These are phyloP conservation scores for Candida montana DNA, from an alignment of 805 yeast species.

Conservation along the genomic window DNA sequence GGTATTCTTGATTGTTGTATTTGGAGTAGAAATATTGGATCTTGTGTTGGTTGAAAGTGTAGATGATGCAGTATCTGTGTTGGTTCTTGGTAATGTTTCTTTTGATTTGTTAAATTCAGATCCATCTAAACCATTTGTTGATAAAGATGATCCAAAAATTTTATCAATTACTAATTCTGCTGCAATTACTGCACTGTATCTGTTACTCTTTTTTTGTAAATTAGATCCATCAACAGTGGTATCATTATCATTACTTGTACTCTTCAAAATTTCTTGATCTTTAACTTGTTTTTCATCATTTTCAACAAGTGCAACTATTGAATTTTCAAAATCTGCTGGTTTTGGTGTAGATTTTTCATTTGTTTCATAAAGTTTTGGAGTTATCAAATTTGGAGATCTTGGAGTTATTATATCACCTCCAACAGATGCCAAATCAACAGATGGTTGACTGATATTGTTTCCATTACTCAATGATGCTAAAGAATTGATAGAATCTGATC, in stretches of 20 bases:
- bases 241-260: not conserved
- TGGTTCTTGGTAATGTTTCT: constrained; percentile 4
- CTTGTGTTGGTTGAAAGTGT: constrained; percentile 5
- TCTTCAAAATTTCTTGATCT: not conserved
- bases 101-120: not conserved
- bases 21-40: constrained; percentile 7
- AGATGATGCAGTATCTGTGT: constrained; percentile 10
- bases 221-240: not conserved
- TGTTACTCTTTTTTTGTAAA: constrained; percentile 16
- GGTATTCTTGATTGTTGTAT: constrained; percentile 13
- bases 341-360: constrained; percentile 2
- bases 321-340: constrained; percentile 6
- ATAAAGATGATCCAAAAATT: constrained; percentile 19
- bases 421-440: constrained; percentile 29
- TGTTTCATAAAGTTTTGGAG: constrained; percentile 5
- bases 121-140: not conserved
- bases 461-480: constrained; percentile 29
- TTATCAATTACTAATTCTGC: constrained; percentile 26
- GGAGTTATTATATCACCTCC: constrained; percentile 34
- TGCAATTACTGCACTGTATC: constrained; percentile 26
- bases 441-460: constrained; percentile 28
- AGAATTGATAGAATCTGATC: constrained; percentile 39
- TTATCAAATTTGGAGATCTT: constrained; percentile 21
- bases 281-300: constrained; percentile 12
- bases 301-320: constrained; percentile 6